Evolutionary conservation across 805 yeast genomes (phyloP), one percentile per base, ranked within the genome.

Genomic region (Lipomyces japonicus): DNA sequence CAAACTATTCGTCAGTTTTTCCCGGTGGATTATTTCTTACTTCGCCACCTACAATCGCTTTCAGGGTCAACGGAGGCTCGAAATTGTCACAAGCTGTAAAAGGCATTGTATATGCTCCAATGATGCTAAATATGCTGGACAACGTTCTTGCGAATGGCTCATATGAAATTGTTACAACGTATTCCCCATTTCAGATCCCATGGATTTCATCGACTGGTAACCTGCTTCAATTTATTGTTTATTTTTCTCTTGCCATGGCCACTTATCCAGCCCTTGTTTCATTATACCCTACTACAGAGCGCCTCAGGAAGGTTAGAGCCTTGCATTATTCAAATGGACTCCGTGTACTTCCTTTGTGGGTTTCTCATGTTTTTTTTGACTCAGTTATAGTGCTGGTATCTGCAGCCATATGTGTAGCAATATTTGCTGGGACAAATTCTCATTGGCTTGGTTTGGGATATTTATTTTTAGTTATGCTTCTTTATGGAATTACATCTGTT

Each of bases 301-400:
- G 71, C 25, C 51, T 66, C 6, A 55, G 61, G 24, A 56, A 59
- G 34, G 69, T 67, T 12, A 55, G 70, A 26, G 68, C 70, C 2
- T 56, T 67, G 58, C 69, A 67, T 14, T 67, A 67, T 45, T 67
- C 71, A 7, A 67, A 67, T 47, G 71, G 71, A 12, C 53, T 67
- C 24, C 50, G 63, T 21, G 64, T 65, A 1, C 30, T 63, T 9
- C 69, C 71, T 3, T 51, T 66, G 19, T 67, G 71, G 71, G 30
- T 52, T 5, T 64, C 68, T 3, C 64, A 67, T 42, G 39, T 60
- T 3, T 6, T 61, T 5, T 64, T 61, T 49, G 63, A 63, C 36
- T 59, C 61, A 49, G 38, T 53, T 4, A 39, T 56, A 10, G 48
- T 55, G 23, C 28, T 65, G 18, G 35, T 65, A 6, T 44, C 53